phyloP scores from a whole-genome alignment of 108 stramenopile genomes.

The Skeletonema costatum region DNA sequence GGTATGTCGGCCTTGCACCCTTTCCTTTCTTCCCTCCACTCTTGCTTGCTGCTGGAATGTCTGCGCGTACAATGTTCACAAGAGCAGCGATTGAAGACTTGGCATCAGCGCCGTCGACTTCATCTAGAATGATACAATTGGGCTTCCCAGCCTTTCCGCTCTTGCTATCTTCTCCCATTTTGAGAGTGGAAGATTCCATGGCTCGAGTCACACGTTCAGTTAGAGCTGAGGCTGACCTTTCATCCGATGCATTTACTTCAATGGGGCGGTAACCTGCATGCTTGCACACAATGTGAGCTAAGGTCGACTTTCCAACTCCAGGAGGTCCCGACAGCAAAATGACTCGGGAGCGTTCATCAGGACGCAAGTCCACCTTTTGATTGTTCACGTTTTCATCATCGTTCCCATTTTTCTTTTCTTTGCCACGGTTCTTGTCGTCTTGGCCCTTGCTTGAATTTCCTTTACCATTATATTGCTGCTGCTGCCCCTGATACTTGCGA shows the following conservation, averaged over 20 bases:
- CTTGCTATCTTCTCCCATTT: slow-evolving; percentile 29
- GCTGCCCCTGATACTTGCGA: slow-evolving; percentile 6
- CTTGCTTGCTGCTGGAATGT: slow-evolving; percentile 53
- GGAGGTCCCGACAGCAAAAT: slow-evolving; percentile 93
- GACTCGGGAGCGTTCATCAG: slow-evolving; percentile 67
- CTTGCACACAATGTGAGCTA: slow-evolving; percentile 92
- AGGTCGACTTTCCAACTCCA: slow-evolving; percentile 96
- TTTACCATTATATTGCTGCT: slow-evolving; percentile 27
- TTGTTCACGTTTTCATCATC: slow-evolving; percentile 8
- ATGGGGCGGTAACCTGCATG: slow-evolving; percentile 93
- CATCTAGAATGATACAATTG: slow-evolving; percentile 95
- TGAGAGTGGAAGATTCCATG: slow-evolving; percentile 84
- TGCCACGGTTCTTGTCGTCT: slow-evolving; percentile 4
- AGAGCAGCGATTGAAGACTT: slow-evolving; percentile 73
- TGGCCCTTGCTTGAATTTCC: slow-evolving; percentile 8
- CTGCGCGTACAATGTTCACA: slow-evolving; percentile 87
- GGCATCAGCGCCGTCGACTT: slow-evolving; percentile 96
- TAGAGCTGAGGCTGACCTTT: slow-evolving; percentile 87
- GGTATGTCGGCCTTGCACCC: slow-evolving; percentile 29
- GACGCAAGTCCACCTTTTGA: slow-evolving; percentile 62
- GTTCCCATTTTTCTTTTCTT: background rate
- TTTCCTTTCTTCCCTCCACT: slow-evolving; percentile 37
- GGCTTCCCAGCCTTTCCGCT: slow-evolving; percentile 49
- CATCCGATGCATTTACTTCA: slow-evolving; percentile 98
- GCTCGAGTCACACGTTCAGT: slow-evolving; percentile 79